A percentile compares a stretch with the other conserved stretches of the same genome.
Evolutionary conservation across 2,329 filamentous ascomycete species (phyloP).

Genomic region (Neopestalotiopsis clavispora): DNA sequence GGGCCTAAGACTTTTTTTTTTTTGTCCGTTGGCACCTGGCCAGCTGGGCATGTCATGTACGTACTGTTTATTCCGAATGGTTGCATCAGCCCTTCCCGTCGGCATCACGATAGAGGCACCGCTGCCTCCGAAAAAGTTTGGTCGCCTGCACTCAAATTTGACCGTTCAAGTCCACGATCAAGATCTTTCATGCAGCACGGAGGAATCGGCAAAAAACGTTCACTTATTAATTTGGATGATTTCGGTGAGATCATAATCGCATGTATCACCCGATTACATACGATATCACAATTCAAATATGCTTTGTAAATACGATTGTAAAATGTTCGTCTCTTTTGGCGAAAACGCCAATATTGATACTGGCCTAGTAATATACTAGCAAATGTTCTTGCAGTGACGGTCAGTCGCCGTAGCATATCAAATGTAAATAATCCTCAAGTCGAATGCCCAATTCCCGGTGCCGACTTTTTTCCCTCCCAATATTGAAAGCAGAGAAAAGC

Average conservation of each 20-base stretch:
- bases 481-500: neutral
- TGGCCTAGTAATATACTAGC: neutral
- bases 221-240: no score
- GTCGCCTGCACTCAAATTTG: neutral
- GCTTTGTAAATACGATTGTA: no score
- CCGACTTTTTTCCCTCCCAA: neutral
- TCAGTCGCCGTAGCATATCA: neutral
- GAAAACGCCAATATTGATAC: neutral
- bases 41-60: neutral
- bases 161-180: neutral
- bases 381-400: neutral
- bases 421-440: neutral
- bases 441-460: neutral
- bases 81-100: neutral
- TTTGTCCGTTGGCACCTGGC: neutral
- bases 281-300: no score
- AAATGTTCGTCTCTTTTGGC: neutral
- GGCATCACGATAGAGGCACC: neutral
- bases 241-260: no score
- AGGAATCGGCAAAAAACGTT: no score
- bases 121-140: neutral
- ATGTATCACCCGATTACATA: no score
- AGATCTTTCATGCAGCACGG: no score
- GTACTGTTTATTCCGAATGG: neutral
- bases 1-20: no score